Evolutionary conservation across 2,329 filamentous ascomycete species (phyloP).

Genomic region (Colletotrichum limetticola): DNA sequence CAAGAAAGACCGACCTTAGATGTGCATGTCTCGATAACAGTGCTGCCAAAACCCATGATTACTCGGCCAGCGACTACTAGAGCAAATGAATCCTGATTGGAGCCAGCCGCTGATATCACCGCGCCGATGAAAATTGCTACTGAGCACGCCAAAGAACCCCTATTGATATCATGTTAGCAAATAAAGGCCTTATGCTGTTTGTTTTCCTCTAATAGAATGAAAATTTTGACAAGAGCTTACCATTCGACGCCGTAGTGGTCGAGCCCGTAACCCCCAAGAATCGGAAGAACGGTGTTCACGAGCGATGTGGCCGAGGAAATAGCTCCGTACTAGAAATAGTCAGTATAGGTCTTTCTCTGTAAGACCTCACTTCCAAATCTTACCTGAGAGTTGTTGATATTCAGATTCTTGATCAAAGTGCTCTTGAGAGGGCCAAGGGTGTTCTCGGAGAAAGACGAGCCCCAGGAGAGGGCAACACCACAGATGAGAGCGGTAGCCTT

Average conservation of each 20-base stretch:
- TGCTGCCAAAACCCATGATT: not conserved
- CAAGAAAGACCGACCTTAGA: not conserved
- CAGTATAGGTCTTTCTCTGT: no score
- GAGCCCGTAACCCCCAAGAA: not conserved
- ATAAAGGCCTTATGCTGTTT: not conserved
- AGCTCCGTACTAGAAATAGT: not conserved
- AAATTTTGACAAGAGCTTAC: not conserved
- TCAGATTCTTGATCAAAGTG: not conserved
- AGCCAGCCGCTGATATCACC: not conserved
- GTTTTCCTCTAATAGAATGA: not conserved
- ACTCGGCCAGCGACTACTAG: not conserved
- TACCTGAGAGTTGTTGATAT: not conserved
- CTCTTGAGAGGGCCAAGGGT: not conserved
- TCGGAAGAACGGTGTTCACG: not conserved
- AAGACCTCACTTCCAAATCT: not conserved
- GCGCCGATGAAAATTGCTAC: not conserved
- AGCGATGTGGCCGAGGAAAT: not conserved
- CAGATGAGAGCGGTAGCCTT: constrained; percentile 37
- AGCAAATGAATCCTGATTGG: not conserved
- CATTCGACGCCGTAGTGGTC: not conserved
- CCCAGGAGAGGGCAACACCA: not conserved
- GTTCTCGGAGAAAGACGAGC: not conserved
- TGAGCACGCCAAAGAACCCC: not conserved
- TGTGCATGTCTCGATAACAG: not conserved
- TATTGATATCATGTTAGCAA: not conserved